Percentiles rank a stretch among this genome's conserved stretches.
phyloP scores from a whole-genome alignment of 2,329 filamentous ascomycete genomes.

The Huntiella bhutanensis region DNA sequence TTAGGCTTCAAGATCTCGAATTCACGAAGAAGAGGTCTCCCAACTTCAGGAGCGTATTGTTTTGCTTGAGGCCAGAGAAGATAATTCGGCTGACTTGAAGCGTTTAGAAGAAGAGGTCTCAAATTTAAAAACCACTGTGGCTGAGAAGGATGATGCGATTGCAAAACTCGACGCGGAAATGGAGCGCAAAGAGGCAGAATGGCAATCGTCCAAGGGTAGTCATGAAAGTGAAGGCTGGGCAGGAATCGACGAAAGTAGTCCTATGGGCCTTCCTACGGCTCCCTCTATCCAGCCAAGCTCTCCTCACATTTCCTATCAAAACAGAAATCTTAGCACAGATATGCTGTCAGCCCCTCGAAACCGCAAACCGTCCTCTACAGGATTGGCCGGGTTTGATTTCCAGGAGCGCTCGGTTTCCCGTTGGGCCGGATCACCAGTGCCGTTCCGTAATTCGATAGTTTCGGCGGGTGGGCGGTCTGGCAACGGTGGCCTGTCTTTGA shows the following conservation, averaged over 20 bases:
- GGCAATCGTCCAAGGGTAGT: background rate
- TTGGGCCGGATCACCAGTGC: background rate
- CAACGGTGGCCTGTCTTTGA: background rate
- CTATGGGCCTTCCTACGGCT: background rate
- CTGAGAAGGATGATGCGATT: slow-evolving; percentile 1
- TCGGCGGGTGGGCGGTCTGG: slow-evolving; percentile 1
- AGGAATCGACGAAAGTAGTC: background rate
- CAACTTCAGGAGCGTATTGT: slow-evolving; percentile 29
- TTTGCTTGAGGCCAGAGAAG: background rate
- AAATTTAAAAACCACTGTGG: background rate
- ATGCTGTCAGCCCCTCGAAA: background rate
- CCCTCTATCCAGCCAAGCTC: slow-evolving; percentile 1
- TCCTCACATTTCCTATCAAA: slow-evolving; percentile 3
- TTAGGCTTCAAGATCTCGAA: slow-evolving; percentile 15
- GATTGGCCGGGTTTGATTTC: background rate
- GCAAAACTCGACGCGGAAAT: slow-evolving; percentile 5
- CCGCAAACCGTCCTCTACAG: background rate
- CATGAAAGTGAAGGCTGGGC: background rate
- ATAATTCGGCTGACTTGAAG: background rate
- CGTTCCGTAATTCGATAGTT: background rate
- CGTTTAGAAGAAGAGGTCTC: slow-evolving; percentile 1
- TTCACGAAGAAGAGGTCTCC: slow-evolving; percentile 69
- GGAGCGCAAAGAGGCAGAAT: slow-evolving; percentile 2
- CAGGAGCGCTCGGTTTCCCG: slow-evolving; percentile 4
- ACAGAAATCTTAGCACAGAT: slow-evolving; percentile 4